Percentiles rank a stretch among this genome's conserved stretches.
Conservation (phyloP, 352 stramenopile genomes). For the Pythium dissimile region DNA sequence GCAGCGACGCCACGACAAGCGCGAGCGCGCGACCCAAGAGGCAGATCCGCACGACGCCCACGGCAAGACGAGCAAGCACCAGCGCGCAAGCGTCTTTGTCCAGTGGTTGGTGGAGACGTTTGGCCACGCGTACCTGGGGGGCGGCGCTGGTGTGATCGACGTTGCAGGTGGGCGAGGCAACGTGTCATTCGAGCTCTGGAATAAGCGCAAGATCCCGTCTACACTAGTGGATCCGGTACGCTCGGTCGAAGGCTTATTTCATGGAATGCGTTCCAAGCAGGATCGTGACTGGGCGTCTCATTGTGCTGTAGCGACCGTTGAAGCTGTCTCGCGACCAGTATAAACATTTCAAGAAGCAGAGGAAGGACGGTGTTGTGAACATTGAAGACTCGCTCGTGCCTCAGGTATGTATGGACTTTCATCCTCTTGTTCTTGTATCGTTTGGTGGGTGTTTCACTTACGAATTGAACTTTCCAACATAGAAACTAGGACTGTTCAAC, state of each 20-base stretch:
- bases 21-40: conserved; percentile 43
- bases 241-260: neutral
- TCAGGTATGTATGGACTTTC: conserved; percentile 29
- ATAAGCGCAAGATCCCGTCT: conserved; percentile 62
- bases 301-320: conserved; percentile 45
- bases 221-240: conserved; percentile 82
- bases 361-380: conserved; percentile 35
- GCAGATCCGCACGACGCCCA: conserved; percentile 66
- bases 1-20: conserved; percentile 59
- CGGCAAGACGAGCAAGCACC: conserved; percentile 67
- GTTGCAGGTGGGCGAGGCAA: conserved; percentile 76
- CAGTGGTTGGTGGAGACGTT: conserved; percentile 79
- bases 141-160: conserved; percentile 68
- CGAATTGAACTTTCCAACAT: neutral
- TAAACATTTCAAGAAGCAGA: conserved; percentile 68
- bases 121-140: conserved; percentile 38
- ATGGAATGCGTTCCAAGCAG: too few relatives aligned
- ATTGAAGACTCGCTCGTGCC: conserved; percentile 36
- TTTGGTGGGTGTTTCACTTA: neutral
- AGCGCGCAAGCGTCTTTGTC: conserved; percentile 65
- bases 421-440: neutral
- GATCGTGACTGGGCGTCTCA: neutral
- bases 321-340: conserved; percentile 69
- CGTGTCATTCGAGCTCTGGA: conserved; percentile 85
- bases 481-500: conserved; percentile 61